Evolutionary conservation across 1,284 basidiomycete genomes (phyloP).

Genomic region (Microbotryum intermedium): DNA sequence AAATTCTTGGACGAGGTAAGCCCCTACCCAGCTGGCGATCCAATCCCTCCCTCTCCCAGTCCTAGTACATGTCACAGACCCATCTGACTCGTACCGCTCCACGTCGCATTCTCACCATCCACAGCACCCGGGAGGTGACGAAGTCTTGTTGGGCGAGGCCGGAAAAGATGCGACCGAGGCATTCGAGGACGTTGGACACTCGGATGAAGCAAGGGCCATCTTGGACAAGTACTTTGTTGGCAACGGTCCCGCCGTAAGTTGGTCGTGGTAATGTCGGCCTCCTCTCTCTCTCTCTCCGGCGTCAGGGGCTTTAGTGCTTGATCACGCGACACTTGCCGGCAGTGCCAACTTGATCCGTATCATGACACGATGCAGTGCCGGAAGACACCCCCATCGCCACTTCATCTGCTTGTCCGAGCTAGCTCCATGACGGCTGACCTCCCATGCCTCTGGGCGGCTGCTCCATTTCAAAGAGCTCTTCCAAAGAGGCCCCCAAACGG

Average conservation of each 20-base stretch:
- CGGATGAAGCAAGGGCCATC: constrained; percentile 90
- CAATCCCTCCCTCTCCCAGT: background rate
- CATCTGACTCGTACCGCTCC: background rate
- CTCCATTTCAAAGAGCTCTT: background rate
- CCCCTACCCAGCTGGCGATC: constrained; percentile 7
- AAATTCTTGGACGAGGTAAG: constrained; percentile 93
- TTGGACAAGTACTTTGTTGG: constrained; percentile 50
- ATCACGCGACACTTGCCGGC: background rate
- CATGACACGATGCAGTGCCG: too few species aligned
- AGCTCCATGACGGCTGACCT: background rate
- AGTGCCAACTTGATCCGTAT: background rate
- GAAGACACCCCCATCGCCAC: too few species aligned
- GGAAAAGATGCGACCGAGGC: constrained; percentile 96
- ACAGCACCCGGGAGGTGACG: constrained; percentile 94
- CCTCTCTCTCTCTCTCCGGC: background rate
- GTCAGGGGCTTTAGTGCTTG: background rate
- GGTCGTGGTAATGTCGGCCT: too few species aligned
- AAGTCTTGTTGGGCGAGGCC: constrained; percentile 86
- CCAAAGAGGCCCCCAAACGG: too few species aligned
- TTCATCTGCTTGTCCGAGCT: background rate
- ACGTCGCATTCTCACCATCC: too few species aligned
- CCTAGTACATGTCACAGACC: background rate
- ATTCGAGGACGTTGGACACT: constrained; percentile 99
- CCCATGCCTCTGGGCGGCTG: background rate
- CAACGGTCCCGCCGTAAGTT: constrained; percentile 51